A percentile compares a stretch with the other conserved stretches of the same genome.
Conservation (phyloP, 176 grass and related monocot species). For the Cocos nucifera region DNA sequence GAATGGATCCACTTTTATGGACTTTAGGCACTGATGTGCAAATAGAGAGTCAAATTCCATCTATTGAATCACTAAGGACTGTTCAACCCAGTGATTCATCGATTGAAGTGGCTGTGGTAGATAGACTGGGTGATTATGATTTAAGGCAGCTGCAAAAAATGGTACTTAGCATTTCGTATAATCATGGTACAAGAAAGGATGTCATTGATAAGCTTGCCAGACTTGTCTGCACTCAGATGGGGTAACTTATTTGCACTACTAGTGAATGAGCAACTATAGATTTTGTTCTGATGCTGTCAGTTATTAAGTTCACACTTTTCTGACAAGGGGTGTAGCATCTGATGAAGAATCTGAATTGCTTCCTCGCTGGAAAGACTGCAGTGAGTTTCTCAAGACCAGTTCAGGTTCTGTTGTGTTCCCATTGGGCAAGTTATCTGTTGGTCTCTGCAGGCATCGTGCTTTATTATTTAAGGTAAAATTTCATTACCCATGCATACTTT, state of each 20-base stretch:
- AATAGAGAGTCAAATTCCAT: constrained; percentile 44
- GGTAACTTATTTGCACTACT: constrained; percentile 22
- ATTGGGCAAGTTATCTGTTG: too few relatives aligned
- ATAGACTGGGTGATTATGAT: constrained; percentile 50
- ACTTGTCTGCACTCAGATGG: constrained; percentile 30
- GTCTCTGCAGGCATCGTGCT: too few relatives aligned
- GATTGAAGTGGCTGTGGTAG: constrained; percentile 42
- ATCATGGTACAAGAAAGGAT: constrained; percentile 32
- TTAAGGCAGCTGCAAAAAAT: constrained; percentile 40
- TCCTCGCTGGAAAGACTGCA: too few relatives aligned
- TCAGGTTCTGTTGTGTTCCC: too few relatives aligned
- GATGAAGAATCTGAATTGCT: too few relatives aligned
- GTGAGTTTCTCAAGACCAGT: too few relatives aligned
- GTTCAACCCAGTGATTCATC: constrained; percentile 37
- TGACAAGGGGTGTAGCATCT: too few relatives aligned
- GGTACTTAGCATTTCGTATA: constrained; percentile 36
- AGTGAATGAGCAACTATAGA: too few relatives aligned
- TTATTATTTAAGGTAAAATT: too few relatives aligned
- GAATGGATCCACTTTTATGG: constrained; percentile 84
- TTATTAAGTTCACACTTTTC: too few relatives aligned
- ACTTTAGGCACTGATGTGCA: constrained; percentile 60
- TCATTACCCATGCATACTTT: too few relatives aligned
- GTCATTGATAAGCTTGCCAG: constrained; percentile 41
- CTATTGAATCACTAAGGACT: constrained; percentile 51
- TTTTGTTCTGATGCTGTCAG: too few relatives aligned